Conservation (phyloP, 805 yeast genomes). For the Wickerhamomyces ciferrii region DNA sequence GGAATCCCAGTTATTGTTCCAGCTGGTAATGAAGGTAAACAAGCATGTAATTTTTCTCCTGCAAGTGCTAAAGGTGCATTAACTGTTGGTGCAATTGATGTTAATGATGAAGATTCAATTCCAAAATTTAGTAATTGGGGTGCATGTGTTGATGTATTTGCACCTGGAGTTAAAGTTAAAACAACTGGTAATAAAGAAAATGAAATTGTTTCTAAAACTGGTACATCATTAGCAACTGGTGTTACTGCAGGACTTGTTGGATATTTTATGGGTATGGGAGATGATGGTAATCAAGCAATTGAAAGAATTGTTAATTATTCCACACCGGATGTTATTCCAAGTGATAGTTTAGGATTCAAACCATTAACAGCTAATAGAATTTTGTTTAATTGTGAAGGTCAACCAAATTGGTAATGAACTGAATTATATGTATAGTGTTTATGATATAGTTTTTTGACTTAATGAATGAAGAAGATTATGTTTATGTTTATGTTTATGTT, state of each 20-base stretch:
- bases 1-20: slow-evolving; percentile 44
- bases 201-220: slow-evolving; percentile 30
- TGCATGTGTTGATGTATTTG: slow-evolving; percentile 45
- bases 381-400: slow-evolving; percentile 32
- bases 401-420: slow-evolving; percentile 20
- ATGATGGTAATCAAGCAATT: slow-evolving; percentile 28
- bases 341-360: slow-evolving; percentile 36
- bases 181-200: slow-evolving; percentile 31
- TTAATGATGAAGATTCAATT: slow-evolving; percentile 50
- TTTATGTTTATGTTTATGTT: no score
- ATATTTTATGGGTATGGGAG: slow-evolving; percentile 37
- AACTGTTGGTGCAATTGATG: slow-evolving; percentile 87
- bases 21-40: slow-evolving; percentile 42
- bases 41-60: slow-evolving; percentile 43
- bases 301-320: slow-evolving; percentile 37
- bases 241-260: slow-evolving; percentile 41
- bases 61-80: slow-evolving; percentile 51
- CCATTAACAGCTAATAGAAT: slow-evolving; percentile 59
- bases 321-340: slow-evolving; percentile 42
- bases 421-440: no score
- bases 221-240: slow-evolving; percentile 47
- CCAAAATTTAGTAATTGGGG: slow-evolving; percentile 43
- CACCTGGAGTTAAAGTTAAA: slow-evolving; percentile 42
- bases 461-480: no score
- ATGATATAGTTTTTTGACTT: no score